Evolutionary conservation across 805 yeast genomes (phyloP).

Genomic region (Isabelozyma heimii): DNA sequence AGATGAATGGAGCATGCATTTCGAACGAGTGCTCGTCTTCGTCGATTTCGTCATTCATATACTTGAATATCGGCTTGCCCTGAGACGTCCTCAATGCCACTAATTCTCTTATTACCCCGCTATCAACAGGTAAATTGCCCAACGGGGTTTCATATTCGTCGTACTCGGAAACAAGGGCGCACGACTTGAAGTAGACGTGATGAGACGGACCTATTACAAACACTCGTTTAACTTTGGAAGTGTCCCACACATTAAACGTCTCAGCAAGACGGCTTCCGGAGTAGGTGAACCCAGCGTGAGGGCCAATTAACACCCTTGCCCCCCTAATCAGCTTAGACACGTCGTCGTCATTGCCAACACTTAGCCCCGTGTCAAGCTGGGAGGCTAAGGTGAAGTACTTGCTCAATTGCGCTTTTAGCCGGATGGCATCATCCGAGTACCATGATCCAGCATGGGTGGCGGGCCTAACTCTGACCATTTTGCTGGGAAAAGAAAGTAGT

Average conservation of each 20-base stretch:
- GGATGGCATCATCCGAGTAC: conserved; percentile 55
- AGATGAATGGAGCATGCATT: conserved; percentile 84
- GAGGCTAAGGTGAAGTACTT: conserved; percentile 38
- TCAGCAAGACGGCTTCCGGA: conserved; percentile 78
- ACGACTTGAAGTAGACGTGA: conserved; percentile 72
- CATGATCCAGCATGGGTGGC: conserved; percentile 93
- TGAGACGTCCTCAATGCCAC: conserved; percentile 16
- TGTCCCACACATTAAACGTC: conserved; percentile 71
- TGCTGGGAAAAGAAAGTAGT: not conserved
- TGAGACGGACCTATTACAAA: conserved; percentile 93
- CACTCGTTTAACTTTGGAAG: conserved; percentile 53
- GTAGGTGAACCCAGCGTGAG: conserved; percentile 88
- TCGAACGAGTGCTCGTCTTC: conserved; percentile 90
- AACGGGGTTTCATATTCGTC: conserved; percentile 73
- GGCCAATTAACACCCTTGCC: conserved; percentile 42
- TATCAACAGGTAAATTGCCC: conserved; percentile 72
- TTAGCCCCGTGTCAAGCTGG: not conserved
- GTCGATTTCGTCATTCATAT: conserved; percentile 62
- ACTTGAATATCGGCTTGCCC: conserved; percentile 37
- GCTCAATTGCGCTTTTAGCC: conserved; percentile 51
- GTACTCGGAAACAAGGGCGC: conserved; percentile 53
- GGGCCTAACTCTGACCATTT: conserved; percentile 37
- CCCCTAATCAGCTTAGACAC: conserved; percentile 35
- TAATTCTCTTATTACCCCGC: conserved; percentile 36
- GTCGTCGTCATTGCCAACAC: conserved; percentile 32